A percentile compares a stretch with the other conserved stretches of the same genome.
Conservation (phyloP, 345 rosid species). For the Raphanus raphanistrum region DNA sequence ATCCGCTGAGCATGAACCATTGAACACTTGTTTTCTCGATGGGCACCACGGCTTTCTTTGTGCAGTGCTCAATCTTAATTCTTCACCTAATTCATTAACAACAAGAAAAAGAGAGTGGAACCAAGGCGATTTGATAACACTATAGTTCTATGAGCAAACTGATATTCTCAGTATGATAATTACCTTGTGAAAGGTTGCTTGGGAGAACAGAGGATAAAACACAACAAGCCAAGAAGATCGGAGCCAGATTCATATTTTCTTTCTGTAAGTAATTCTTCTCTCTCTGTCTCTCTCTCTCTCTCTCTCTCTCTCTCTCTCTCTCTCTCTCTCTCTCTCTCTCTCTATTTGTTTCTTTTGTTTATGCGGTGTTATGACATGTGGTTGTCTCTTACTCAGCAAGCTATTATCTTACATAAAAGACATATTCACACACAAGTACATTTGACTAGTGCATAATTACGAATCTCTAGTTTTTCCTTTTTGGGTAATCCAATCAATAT, state of each 20-base stretch:
- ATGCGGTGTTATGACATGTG: too few species aligned
- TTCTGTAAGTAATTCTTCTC: too few species aligned
- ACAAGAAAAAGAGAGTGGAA: background rate
- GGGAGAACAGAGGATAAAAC: slow-evolving; percentile 26
- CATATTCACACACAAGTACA: too few species aligned
- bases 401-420: too few species aligned
- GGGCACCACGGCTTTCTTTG: slow-evolving; percentile 29
- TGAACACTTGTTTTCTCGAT: slow-evolving; percentile 21
- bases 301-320: background rate
- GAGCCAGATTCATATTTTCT: slow-evolving; percentile 27
- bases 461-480: too few species aligned
- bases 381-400: too few species aligned
- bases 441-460: too few species aligned
- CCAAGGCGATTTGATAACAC: background rate
- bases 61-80: background rate
- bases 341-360: background rate
- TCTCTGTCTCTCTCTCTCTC: too few species aligned
- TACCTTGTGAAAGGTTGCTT: slow-evolving; percentile 25
- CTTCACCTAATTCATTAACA: slow-evolving; percentile 27
- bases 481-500: too few species aligned
- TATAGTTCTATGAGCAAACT: background rate
- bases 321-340: background rate
- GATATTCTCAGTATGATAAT: background rate
- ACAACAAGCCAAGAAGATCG: slow-evolving; percentile 23
- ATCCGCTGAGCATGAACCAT: slow-evolving; percentile 21